Percentiles rank a stretch among this genome's conserved stretches.
These are phyloP conservation scores for Phytophthora litchii DNA, from an alignment of 352 stramenopile species.

Conservation along the genomic window DNA sequence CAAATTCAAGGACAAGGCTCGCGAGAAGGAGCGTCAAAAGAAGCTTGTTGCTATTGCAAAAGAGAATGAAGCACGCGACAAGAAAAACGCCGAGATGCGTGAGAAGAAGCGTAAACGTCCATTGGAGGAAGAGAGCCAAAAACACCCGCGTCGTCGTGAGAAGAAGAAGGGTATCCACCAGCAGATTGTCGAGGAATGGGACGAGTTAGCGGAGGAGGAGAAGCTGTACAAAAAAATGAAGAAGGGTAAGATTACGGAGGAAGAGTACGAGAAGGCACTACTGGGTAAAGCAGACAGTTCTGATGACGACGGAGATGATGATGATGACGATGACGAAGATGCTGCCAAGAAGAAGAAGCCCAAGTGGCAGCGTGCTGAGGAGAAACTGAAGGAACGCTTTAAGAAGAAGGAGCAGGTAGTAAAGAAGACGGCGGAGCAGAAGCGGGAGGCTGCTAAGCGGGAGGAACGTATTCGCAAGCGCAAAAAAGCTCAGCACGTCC, in stretches of 20 bases:
- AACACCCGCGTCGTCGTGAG: slow-evolving; percentile 80
- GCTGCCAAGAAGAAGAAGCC: slow-evolving; percentile 58
- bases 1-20: slow-evolving; percentile 95
- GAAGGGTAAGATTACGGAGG: slow-evolving; percentile 97
- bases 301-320: slow-evolving; percentile 37
- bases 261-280: slow-evolving; percentile 90
- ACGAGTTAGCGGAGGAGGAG: slow-evolving; percentile 98
- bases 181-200: slow-evolving; percentile 99
- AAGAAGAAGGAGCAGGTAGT: slow-evolving; percentile 84
- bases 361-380: slow-evolving; percentile 61
- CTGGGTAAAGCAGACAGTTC: slow-evolving; percentile 54
- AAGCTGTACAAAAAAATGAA: slow-evolving; percentile 97
- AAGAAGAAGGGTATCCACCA: slow-evolving; percentile 97
- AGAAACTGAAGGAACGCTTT: slow-evolving; percentile 81
- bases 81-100: slow-evolving; percentile 52
- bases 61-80: slow-evolving; percentile 73
- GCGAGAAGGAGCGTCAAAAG: slow-evolving; percentile 97
- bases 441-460: slow-evolving; percentile 74
- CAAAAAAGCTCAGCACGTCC: slow-evolving; percentile 80
- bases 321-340: slow-evolving; percentile 33
- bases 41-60: slow-evolving; percentile 84
- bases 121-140: slow-evolving; percentile 63
- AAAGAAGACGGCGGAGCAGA: slow-evolving; percentile 76
- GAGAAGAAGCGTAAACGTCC: slow-evolving; percentile 68
- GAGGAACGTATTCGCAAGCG: slow-evolving; percentile 83